Evolutionary conservation across 352 stramenopile genomes (phyloP), one percentile per base, ranked within the genome.

Genomic region (Globisporangium yorkense): DNA sequence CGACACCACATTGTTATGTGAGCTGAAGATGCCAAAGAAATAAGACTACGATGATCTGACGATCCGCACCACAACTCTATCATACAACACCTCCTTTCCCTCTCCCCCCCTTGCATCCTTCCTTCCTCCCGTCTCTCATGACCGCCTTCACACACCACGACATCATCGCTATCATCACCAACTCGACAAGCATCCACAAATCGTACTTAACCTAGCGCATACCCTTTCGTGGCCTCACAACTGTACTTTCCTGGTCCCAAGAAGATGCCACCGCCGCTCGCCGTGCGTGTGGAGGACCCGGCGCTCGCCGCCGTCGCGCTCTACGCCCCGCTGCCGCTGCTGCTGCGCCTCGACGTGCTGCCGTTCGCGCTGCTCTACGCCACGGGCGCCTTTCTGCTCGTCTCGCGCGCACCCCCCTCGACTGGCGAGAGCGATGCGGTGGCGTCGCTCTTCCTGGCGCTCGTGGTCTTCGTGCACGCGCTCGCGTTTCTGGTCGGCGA

Each of bases 31-130:
- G 70, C 59, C 76, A 71, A 68, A 67, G 67, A 77, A 66, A 62
- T 63, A 88, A 89, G 82, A 92, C 82, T 92, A 92, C 82, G 82
- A 92, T 92, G 82, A 92, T 89, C 82, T 81, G 82, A 90, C 74
- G 74, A 80, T 63, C 12, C 49, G 49, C 49, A 37, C 43, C 18
- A 12, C 41, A 41, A 16, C 37, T 21, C n/a, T 5, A 43, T 21
- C 37, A 18, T 43, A 16, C 37, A 43, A 2, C 37, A 18, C 37
- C 12, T 47, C n/a, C 43, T 24, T 3, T 47, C n/a, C 18, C 18
- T 47, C 33, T 43, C 37, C 2, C 12, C 37, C 3, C 12, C 3
- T 5, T 43, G 10, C 35, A 13, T 41, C 10, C 35, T 13, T 4
- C 10, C 35, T 40, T 15, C 0, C 2, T 15, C 0, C 2, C 10